Evolutionary conservation across 371 early-diverging fungal species (phyloP).

Genomic region (Quaeritorhiza haematococci): DNA sequence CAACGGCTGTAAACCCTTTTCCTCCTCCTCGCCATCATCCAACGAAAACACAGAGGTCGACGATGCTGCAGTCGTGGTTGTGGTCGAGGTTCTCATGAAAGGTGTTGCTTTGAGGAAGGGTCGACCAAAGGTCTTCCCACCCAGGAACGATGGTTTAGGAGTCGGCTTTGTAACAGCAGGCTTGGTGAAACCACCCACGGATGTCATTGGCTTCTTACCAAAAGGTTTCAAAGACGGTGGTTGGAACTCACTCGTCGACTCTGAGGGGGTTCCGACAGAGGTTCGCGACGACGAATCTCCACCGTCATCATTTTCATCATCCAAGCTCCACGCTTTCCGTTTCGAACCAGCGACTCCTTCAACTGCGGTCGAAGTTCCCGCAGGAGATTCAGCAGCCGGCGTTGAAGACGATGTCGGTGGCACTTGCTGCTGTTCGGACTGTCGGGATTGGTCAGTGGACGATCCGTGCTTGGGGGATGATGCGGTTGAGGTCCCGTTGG

Average conservation of each 20-base stretch:
- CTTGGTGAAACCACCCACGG: neutral
- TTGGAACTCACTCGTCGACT: neutral
- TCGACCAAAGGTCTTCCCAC: neutral
- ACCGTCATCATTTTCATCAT: constrained; percentile 37
- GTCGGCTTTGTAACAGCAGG: neutral
- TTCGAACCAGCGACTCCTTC: constrained; percentile 7
- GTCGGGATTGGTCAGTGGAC: constrained; percentile 4
- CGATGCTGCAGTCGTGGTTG: neutral
- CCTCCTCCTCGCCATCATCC: neutral
- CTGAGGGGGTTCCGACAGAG: neutral
- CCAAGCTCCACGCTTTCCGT: constrained; percentile 31
- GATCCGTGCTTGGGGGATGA: neutral
- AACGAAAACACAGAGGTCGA: neutral
- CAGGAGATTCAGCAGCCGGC: constrained; percentile 11
- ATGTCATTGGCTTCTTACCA: neutral
- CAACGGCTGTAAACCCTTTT: neutral
- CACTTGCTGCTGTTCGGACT: neutral
- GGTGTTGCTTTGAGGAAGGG: too few species aligned
- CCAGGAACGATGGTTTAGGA: neutral
- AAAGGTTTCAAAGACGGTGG: neutral
- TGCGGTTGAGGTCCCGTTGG: constrained; percentile 7
- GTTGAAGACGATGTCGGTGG: neutral
- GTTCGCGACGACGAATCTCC: constrained; percentile 17
- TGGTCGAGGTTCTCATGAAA: neutral
- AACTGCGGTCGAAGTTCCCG: constrained; percentile 12